Evolutionary conservation across 139 green algal species (phyloP), one percentile per base, ranked within the genome.

Genomic region (Nannochloris sp.): DNA sequence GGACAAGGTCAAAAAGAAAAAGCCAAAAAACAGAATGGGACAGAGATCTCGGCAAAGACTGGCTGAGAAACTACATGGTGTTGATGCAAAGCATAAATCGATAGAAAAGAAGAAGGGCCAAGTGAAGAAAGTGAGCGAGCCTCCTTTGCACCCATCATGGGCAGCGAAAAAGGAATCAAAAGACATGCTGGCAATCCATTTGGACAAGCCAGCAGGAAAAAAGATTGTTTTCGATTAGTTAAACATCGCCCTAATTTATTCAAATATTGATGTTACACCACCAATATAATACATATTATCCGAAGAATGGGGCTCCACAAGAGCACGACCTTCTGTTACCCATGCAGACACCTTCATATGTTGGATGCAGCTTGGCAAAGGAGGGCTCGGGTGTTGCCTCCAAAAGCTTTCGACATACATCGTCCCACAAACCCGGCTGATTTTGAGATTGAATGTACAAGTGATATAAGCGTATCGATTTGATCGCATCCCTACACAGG

Each of bases 301-400:
- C 68, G 40, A 96, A 85, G 49, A 96, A 96, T 6, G 89, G 71
- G 2, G 82, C 87, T 0, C 84, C 85, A 68, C 90, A 96, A 2
- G 65, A 77, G 66, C 90, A 96, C 5, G 71, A 89, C 45, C 78
- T 88, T 5, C 86, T 68, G 71, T 95, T 95, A 55, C 90, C 90
- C 87, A 95, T 95, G 77, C 90, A 97, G 20, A 93, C 83, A 0
- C 88, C 88, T 43, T 97, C 89, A 66, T 79, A 96, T 0, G 49
- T 67, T 3, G 86, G 84, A 66, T 94, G 73, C 6, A 64, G 59
- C 50, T 78, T 83, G 0, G 87, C 82, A 77, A 97, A 97, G 1
- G 77, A 88, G 11, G 79, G 72, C 13, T 71, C 58, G 3, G 78
- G 73, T 3, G 73, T 63, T 1, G 63, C 61, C 4, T 72, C 71